Percentiles rank a stretch among this genome's conserved stretches.
phyloP scores from a whole-genome alignment of 768 basidiomycete genomes.

The Trametes gibbosa region DNA sequence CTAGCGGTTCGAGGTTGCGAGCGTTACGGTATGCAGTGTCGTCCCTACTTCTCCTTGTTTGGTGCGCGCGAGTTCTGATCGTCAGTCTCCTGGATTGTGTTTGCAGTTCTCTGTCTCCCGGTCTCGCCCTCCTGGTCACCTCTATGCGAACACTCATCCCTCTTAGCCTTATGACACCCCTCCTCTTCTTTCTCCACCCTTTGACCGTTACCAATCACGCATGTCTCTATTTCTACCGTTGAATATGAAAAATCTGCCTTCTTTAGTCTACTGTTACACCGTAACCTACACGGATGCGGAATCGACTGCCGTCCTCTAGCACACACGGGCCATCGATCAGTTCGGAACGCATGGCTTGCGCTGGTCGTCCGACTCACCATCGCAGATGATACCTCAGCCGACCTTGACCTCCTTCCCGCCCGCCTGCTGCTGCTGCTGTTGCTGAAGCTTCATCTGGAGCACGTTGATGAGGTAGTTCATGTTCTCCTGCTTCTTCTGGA shows the following conservation, averaged over 20 bases:
- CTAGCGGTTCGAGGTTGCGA: conserved; percentile 10
- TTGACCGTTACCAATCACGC: no score
- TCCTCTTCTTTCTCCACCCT: not conserved
- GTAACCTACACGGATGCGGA: not conserved
- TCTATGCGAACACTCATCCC: conserved; percentile 7
- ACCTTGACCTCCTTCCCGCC: conserved; percentile 14
- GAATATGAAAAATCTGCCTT: conserved; percentile 7
- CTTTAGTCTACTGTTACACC: conserved; percentile 9
- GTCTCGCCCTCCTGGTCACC: not conserved
- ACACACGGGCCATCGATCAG: not conserved
- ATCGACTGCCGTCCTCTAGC: not conserved
- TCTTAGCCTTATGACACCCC: not conserved
- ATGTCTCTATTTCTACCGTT: not conserved
- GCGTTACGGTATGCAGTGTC: conserved; percentile 14
- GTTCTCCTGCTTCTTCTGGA: conserved; percentile 90
- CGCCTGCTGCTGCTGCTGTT: conserved; percentile 19
- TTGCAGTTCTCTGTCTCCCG: conserved; percentile 8
- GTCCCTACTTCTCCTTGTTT: conserved; percentile 2
- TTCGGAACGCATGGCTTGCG: not conserved
- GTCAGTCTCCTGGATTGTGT: not conserved
- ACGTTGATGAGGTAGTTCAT: conserved; percentile 63
- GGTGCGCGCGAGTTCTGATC: conserved; percentile 10
- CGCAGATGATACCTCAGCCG: not conserved
- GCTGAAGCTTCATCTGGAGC: conserved; percentile 19
- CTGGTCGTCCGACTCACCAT: not conserved